These are phyloP conservation scores for Salicornia ramosissima DNA, from an alignment of 148 eudicot genomes.

Conservation along the genomic window DNA sequence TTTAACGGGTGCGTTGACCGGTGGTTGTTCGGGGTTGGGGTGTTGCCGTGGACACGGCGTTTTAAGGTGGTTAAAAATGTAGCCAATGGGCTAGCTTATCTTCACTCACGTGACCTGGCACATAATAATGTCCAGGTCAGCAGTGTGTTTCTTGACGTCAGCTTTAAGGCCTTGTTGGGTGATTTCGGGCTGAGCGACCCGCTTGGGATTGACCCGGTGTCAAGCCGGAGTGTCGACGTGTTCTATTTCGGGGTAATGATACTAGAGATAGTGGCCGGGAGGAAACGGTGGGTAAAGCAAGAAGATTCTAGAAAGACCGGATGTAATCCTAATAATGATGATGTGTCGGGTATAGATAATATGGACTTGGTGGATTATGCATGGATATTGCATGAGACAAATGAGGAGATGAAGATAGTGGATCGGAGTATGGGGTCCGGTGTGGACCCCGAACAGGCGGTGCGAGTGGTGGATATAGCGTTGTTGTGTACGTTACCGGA, in stretches of 20 bases:
- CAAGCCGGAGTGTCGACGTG: conserved; percentile 52
- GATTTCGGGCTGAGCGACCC: conserved; percentile 66
- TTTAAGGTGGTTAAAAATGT: conserved; percentile 61
- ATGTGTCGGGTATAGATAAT: conserved; percentile 10
- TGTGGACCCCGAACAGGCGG: conserved; percentile 48
- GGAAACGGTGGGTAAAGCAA: conserved; percentile 28
- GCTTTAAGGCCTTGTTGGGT: conserved; percentile 61
- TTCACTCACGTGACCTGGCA: conserved; percentile 59
- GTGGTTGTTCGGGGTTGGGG: conserved; percentile 78
- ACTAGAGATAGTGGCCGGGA: conserved; percentile 61
- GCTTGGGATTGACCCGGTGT: conserved; percentile 40
- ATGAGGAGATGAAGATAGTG: conserved; percentile 45
- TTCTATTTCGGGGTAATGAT: conserved; percentile 61
- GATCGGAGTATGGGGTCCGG: conserved; percentile 63
- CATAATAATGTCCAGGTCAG: conserved; percentile 64
- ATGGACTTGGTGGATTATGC: conserved; percentile 64
- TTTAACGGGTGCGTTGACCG: conserved; percentile 65
- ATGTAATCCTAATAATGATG: neutral
- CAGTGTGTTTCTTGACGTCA: conserved; percentile 65
- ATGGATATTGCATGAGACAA: conserved; percentile 58
- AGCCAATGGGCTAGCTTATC: conserved; percentile 50
- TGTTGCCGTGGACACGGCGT: conserved; percentile 68
- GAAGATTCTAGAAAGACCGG: conserved; percentile 2
- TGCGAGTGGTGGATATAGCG: conserved; percentile 58
- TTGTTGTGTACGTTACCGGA: conserved; percentile 67